A percentile compares a stretch with the other conserved stretches of the same genome.
phyloP scores from a whole-genome alignment of 495 filamentous ascomycete genomes.

The Parathielavia hyrcaniae region DNA sequence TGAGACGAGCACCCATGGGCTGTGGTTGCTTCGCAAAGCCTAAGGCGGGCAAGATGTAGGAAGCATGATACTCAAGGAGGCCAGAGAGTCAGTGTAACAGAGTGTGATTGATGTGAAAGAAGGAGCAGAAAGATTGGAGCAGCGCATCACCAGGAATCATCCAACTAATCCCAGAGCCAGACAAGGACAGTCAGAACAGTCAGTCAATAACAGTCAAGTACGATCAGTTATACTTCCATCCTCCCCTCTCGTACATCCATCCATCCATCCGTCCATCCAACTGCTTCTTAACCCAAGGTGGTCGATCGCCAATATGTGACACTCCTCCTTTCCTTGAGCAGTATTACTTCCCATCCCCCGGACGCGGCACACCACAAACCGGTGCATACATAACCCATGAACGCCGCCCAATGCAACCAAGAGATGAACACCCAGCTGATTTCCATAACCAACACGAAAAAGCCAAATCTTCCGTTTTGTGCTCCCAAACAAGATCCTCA shows the following conservation, averaged over 20 bases:
- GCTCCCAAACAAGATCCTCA: not conserved
- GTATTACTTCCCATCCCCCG: not conserved
- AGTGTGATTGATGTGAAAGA: no score
- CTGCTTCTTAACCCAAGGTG: not conserved
- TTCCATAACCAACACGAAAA: slow-evolving; percentile 1
- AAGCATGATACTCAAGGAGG: no score
- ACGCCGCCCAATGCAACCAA: slow-evolving; percentile 23
- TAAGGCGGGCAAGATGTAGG: no score
- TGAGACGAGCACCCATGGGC: no score
- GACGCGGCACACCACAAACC: not conserved
- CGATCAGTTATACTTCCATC: not conserved
- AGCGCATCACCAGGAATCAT: not conserved
- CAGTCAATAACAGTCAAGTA: not conserved
- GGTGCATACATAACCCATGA: not conserved
- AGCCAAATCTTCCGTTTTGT: slow-evolving; percentile 7
- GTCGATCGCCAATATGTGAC: not conserved
- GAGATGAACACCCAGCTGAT: slow-evolving; percentile 7
- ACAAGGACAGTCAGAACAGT: not conserved
- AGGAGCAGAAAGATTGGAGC: not conserved
- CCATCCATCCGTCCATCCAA: no score
- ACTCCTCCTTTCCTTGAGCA: not conserved
- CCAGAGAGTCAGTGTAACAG: no score
- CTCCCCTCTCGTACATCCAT: slow-evolving; percentile 2
- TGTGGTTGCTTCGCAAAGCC: no score
- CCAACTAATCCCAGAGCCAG: no score